A percentile compares a stretch with the other conserved stretches of the same genome.
Evolutionary conservation across 176 grass and related monocot genomes (phyloP).

Genomic region (Zea luxurians): DNA sequence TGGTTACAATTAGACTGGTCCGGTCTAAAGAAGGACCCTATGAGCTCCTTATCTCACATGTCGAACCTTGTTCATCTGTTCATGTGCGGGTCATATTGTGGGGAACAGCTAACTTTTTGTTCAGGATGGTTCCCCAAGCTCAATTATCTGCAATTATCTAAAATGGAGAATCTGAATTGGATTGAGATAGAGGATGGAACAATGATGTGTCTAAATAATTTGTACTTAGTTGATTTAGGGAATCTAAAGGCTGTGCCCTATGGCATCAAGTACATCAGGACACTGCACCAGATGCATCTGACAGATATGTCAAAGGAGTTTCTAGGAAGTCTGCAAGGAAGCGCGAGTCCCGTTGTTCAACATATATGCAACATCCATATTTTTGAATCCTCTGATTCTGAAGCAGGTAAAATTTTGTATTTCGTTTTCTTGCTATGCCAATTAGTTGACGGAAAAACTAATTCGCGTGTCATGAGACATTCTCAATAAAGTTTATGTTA

Average conservation of each 20-base stretch:
- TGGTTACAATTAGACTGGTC: conserved; percentile 31
- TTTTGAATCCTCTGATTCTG: conserved; percentile 24
- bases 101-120: too few relatives aligned
- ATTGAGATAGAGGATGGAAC: too few relatives aligned
- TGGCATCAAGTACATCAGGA: too few relatives aligned
- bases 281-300: too few relatives aligned
- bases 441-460: neutral
- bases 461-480: neutral
- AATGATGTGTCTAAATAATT: too few relatives aligned
- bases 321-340: conserved; percentile 27
- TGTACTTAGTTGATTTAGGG: too few relatives aligned
- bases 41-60: conserved; percentile 44
- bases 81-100: conserved; percentile 16
- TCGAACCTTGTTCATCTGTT: conserved; percentile 33
- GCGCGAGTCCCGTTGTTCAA: conserved; percentile 28
- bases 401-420: conserved; percentile 42
- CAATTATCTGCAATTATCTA: too few relatives aligned
- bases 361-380: conserved; percentile 37
- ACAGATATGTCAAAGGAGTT: conserved; percentile 41
- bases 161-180: too few relatives aligned
- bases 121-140: too few relatives aligned
- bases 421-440: neutral
- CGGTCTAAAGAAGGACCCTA: conserved; percentile 46
- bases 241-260: too few relatives aligned
- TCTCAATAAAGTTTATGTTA: neutral